Evolutionary conservation across 176 grass and related monocot species (phyloP), one percentile per base, ranked within the genome.

Genomic region (Triticum aestivum): DNA sequence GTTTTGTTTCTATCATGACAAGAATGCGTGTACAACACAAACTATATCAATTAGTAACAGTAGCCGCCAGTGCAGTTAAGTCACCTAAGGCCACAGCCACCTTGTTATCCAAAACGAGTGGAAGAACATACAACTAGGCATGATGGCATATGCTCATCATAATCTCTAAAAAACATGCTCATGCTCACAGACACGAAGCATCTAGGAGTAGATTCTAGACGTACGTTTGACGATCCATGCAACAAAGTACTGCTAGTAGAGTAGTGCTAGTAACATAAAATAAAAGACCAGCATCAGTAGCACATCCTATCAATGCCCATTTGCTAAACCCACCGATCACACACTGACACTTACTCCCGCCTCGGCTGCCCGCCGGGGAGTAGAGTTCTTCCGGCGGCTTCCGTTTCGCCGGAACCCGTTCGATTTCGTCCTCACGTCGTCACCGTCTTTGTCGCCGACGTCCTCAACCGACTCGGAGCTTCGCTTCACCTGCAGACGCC

Each of bases 311-410:
- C 51, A 59, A 20, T 11, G 15, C 14, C 61, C 66, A 92, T 51
- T 88, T 83, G 75, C 88, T 73, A 73, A 73, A 42, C 3, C 38
- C 38, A 44, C 37, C 6, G 5, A 44, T 42, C 37, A 42, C 69
- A 91, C 84, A 76, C 84, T 47, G 2, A 91, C 86, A 72, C 82
- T 47, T 47, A 95, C 83, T 65, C 96, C 93, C 0, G 96, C 96
- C 85, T 98, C 93, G 42, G 96, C 93, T 4, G 96, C 96, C 87
- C 96, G 80, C 29, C 84, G 85, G 24, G 93, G 96, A 52, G 87
- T 91, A 13, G 69, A 73, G 87, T 92, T 95, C 91, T 98, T 98
- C 79, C 96, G 89, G 52, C 96, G 86, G 91, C 91, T 95, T 30
- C 91, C 90, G 24, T 87, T 89, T 27, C 86, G 91, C 32, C 96